A percentile compares a stretch with the other conserved stretches of the same genome.
phyloP scores from a whole-genome alignment of 2,329 filamentous ascomycete genomes.

The Nemania bipapillata region DNA sequence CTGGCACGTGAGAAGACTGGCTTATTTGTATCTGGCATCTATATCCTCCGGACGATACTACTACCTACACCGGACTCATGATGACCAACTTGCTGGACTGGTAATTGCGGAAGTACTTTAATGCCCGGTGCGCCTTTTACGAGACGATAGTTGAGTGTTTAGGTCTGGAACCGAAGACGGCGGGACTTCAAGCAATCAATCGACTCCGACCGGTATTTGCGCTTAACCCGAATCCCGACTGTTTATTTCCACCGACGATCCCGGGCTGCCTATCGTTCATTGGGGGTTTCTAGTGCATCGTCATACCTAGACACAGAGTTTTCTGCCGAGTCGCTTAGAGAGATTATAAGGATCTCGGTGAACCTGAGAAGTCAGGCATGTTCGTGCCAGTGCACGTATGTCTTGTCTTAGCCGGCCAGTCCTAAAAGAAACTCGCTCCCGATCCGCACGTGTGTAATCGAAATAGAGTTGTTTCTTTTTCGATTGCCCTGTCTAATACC shows the following conservation, averaged over 20 bases:
- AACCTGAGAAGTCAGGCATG: neutral
- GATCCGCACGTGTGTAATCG: neutral
- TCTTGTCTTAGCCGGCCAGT: neutral
- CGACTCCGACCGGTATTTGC: neutral
- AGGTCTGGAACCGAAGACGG: neutral
- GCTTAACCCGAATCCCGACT: neutral
- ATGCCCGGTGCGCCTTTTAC: neutral
- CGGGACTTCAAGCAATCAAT: neutral
- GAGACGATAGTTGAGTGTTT: neutral
- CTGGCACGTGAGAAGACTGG: neutral
- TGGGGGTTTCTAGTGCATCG: neutral
- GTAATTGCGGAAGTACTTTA: neutral
- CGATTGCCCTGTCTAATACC: neutral
- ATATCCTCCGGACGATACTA: neutral
- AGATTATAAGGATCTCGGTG: neutral
- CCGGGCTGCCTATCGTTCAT: neutral
- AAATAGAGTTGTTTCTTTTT: neutral
- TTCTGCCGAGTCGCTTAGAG: neutral
- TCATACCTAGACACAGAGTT: neutral
- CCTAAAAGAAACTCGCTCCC: neutral
- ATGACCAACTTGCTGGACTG: neutral
- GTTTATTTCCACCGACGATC: neutral
- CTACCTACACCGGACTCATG: neutral
- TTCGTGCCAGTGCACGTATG: neutral
- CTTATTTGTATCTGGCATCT: neutral